phyloP scores from a whole-genome alignment of 176 grass and related monocot species.

The Eragrostis curvula region DNA sequence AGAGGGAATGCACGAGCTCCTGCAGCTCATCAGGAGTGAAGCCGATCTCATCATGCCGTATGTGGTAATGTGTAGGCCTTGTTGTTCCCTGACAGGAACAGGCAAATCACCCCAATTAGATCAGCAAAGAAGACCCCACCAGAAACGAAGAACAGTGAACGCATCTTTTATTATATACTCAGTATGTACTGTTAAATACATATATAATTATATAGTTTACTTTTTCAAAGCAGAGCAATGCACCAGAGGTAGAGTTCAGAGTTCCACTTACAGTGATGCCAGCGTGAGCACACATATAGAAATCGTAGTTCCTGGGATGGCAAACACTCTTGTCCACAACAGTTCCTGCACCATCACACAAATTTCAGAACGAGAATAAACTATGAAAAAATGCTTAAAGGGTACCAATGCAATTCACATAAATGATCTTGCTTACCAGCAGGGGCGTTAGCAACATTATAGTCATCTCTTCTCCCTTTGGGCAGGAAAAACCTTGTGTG shows the following conservation, averaged over 20 bases:
- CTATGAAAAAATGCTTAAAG: not conserved
- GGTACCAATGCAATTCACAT: too few relatives aligned
- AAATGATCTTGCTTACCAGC: slow-evolving; percentile 50
- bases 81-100: slow-evolving; percentile 53
- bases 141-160: too few relatives aligned
- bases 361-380: not conserved
- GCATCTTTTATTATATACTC: too few relatives aligned
- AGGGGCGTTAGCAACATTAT: slow-evolving; percentile 61
- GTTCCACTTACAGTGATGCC: slow-evolving; percentile 69
- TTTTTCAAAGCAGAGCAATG: too few relatives aligned
- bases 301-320: slow-evolving; percentile 89
- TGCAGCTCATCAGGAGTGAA: slow-evolving; percentile 60
- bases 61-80: slow-evolving; percentile 69
- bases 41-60: slow-evolving; percentile 67
- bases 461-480: too few relatives aligned
- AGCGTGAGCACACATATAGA: slow-evolving; percentile 92
- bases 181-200: too few relatives aligned
- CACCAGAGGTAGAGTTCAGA: too few relatives aligned
- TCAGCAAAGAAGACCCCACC: too few relatives aligned
- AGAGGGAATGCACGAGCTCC: slow-evolving; percentile 65
- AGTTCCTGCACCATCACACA: slow-evolving; percentile 57
- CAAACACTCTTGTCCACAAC: slow-evolving; percentile 85
- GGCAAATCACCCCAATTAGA: not conserved
- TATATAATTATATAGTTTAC: too few relatives aligned
- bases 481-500: slow-evolving; percentile 84